Percentiles rank a stretch among this genome's conserved stretches.
These are phyloP conservation scores for Globisporangium echinulatum DNA, from an alignment of 352 stramenopile genomes.

Conservation along the genomic window DNA sequence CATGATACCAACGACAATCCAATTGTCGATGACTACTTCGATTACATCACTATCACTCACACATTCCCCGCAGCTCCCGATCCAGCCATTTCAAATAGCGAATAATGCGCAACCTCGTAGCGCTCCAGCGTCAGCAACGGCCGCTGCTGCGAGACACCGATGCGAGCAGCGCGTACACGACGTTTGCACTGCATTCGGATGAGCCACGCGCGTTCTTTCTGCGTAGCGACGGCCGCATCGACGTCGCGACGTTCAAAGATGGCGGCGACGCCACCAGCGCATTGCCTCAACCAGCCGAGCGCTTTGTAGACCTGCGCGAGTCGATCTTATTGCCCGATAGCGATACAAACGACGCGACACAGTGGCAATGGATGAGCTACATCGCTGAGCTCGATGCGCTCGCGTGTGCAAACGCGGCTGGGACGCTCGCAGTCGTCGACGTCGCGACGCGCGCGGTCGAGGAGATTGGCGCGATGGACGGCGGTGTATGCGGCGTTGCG, in stretches of 20 bases:
- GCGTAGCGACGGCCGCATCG: slow-evolving; percentile 22
- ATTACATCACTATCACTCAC: too few species aligned
- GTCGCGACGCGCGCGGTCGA: slow-evolving; percentile 37
- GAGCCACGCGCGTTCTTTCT: slow-evolving; percentile 36
- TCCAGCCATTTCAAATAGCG: too few species aligned
- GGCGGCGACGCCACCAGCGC: slow-evolving; percentile 9
- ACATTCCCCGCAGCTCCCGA: too few species aligned
- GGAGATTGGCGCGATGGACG: slow-evolving; percentile 62
- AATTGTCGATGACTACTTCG: too few species aligned
- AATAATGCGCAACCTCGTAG: slow-evolving; percentile 56
- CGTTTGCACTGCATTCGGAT: slow-evolving; percentile 28
- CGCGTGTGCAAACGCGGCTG: slow-evolving; percentile 44
- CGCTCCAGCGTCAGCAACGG: slow-evolving; percentile 40
- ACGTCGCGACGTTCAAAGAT: slow-evolving; percentile 20
- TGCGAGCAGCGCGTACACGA: neutral
- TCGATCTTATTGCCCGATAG: slow-evolving; percentile 14
- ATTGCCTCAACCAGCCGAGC: slow-evolving; percentile 7
- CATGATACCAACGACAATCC: too few species aligned
- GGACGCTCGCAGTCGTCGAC: slow-evolving; percentile 46
- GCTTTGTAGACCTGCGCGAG: slow-evolving; percentile 28
- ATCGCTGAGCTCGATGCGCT: slow-evolving; percentile 51
- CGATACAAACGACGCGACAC: neutral
- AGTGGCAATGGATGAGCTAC: slow-evolving; percentile 63
- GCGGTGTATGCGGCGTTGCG: slow-evolving; percentile 47
- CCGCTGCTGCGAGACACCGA: slow-evolving; percentile 15